Percentiles rank a stretch among this genome's conserved stretches.
Conservation (phyloP, 2,329 filamentous ascomycete species). For the Achaetomium macrosporum region DNA sequence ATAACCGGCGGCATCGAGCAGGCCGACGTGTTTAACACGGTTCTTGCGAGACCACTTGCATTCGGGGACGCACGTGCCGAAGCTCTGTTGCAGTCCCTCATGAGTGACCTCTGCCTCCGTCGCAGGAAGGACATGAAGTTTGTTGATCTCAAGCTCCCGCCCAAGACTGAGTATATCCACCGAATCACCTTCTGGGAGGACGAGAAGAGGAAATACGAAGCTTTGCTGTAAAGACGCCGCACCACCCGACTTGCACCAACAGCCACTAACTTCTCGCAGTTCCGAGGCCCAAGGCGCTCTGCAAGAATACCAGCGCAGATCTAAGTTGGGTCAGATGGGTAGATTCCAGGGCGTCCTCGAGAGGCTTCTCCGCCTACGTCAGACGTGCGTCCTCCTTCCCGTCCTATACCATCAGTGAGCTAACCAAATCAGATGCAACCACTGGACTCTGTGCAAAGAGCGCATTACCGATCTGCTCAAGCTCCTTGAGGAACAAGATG, state of each 20-base stretch:
- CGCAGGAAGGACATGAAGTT: slow-evolving; percentile 86
- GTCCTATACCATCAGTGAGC: background rate
- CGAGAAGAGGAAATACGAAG: slow-evolving; percentile 72
- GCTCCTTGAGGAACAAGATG: slow-evolving; percentile 60
- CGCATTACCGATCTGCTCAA: slow-evolving; percentile 67
- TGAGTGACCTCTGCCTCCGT: slow-evolving; percentile 74
- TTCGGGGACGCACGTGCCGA: slow-evolving; percentile 52
- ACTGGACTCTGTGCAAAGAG: slow-evolving; percentile 75
- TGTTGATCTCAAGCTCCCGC: slow-evolving; percentile 71
- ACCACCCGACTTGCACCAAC: background rate
- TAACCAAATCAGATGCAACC: slow-evolving; percentile 57
- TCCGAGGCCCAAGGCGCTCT: slow-evolving; percentile 69
- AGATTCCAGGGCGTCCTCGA: slow-evolving; percentile 73
- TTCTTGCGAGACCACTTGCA: slow-evolving; percentile 63
- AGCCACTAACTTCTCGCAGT: slow-evolving; percentile 34
- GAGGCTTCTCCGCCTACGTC: slow-evolving; percentile 72
- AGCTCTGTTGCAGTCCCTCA: slow-evolving; percentile 65
- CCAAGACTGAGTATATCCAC: slow-evolving; percentile 72
- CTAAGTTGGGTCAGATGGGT: slow-evolving; percentile 39
- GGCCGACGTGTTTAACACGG: slow-evolving; percentile 65
- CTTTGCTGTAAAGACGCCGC: slow-evolving; percentile 53
- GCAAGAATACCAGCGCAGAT: slow-evolving; percentile 49
- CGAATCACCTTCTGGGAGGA: slow-evolving; percentile 66
- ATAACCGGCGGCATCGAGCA: slow-evolving; percentile 72
- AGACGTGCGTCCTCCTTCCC: slow-evolving; percentile 46